Base-by-base conservation (phyloP, 1,139 yeast genomes). In the Magnusiomyces fungicola region DNA sequence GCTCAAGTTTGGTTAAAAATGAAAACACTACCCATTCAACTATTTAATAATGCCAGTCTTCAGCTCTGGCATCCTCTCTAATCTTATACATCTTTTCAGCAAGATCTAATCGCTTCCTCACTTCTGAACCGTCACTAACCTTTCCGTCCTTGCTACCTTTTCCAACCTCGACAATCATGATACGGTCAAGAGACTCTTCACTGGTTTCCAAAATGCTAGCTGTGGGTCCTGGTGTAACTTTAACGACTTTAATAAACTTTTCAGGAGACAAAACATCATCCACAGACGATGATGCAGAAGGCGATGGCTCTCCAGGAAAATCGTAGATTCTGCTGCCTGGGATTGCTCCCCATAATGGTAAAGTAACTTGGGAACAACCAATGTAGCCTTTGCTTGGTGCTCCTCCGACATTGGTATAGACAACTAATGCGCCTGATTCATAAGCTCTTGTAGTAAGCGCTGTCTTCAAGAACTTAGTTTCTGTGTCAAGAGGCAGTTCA, bases 381-480 rank as follows among this genome's bases (percentile, higher is more conserved):
- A 52, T 49, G 27, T 16, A 52, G 19, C 50, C 50, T 3, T 38
- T 39, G 10, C 24, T 19, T 12, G 33, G 46, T 3, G 48, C 42
- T n/a, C 53, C 58, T 16, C 55, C 58, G 25, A 52, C 58, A 36
- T 56, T 56, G 46, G 51, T 51, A 37, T 52, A 55, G 16, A 54
- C 53, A 16, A 56, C 43, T 14, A 46, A 43, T 12, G 57, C 50
- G 27, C 47, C 50, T 25, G 52, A 45, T 41, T 56, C 59, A 34
- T 53, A 56, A 7, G 59, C 59, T 7, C 59, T 50, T 1, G 56
- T 45, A 1, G 56, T 48, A 22, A 56, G 46, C 14, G 50, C 47
- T 10, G 51, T 42, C 22, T 48, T 36, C 37, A 56, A 42, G 27
- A 56, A 51, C 36, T 37, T 38, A 2, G 45, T 37, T 46, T 56